phyloP scores from a whole-genome alignment of 225 moss, liverwort and hornwort species.

The Marchantia polymorpha region DNA sequence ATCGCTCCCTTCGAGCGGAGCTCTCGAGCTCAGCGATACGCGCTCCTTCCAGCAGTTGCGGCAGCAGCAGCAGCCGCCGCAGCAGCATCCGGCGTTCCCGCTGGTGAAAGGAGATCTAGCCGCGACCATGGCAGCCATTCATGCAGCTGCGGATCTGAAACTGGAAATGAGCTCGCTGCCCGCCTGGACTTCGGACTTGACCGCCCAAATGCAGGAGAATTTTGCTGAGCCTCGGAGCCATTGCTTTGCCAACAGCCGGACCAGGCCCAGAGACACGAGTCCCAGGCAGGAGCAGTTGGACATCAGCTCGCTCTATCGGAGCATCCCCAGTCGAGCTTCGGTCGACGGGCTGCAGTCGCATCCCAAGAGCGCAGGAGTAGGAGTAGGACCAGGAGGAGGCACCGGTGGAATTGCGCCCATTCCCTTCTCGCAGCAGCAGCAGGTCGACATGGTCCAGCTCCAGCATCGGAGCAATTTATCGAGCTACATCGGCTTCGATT shows the following conservation, averaged over 20 bases:
- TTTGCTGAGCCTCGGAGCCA: neutral
- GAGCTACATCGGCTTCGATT: slow-evolving; percentile 20
- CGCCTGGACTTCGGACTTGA: slow-evolving; percentile 13
- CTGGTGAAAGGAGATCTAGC: slow-evolving; percentile 9
- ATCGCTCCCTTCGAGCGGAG: neutral
- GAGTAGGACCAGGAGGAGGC: neutral
- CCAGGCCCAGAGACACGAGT: slow-evolving; percentile 12
- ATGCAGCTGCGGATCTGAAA: slow-evolving; percentile 23
- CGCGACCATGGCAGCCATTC: slow-evolving; percentile 21
- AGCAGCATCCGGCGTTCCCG: neutral
- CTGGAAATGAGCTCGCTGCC: slow-evolving; percentile 23
- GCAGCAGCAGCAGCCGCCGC: neutral
- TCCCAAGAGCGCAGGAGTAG: neutral
- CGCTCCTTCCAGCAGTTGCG: neutral
- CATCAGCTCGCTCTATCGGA: slow-evolving; percentile 10
- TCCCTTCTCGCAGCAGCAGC: slow-evolving; percentile 10
- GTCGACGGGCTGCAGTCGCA: neutral
- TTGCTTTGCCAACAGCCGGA: slow-evolving; percentile 4
- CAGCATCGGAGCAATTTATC: slow-evolving; percentile 7
- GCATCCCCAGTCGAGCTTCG: neutral
- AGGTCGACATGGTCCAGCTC: slow-evolving; percentile 10
- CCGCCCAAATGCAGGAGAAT: slow-evolving; percentile 15
- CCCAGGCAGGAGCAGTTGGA: slow-evolving; percentile 13
- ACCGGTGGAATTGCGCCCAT: neutral
- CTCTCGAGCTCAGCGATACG: neutral